These are phyloP conservation scores for Naumovozyma castellii DNA, from an alignment of 805 yeast species.

Conservation along the genomic window DNA sequence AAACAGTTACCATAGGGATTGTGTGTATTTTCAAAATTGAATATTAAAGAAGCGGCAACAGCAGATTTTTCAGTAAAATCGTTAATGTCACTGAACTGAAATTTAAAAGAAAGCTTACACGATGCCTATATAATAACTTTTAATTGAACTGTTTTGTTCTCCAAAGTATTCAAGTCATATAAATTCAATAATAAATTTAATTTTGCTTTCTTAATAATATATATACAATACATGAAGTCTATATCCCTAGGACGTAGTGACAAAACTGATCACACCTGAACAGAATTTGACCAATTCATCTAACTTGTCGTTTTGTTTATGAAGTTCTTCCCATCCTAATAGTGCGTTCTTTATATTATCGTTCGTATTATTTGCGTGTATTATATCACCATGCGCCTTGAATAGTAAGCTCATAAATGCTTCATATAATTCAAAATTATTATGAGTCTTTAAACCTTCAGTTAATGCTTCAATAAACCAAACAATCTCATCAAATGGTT, in stretches of 20 bases:
- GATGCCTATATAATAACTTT: too few species aligned
- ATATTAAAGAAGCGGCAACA: too few species aligned
- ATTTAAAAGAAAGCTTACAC: too few species aligned
- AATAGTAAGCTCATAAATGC: slow-evolving; percentile 71
- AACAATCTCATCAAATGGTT: slow-evolving; percentile 59
- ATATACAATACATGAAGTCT: background rate
- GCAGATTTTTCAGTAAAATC: too few species aligned
- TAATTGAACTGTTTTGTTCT: too few species aligned
- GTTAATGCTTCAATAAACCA: slow-evolving; percentile 60
- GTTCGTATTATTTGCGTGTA: slow-evolving; percentile 35
- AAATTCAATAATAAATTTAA: too few species aligned
- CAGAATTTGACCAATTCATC: slow-evolving; percentile 71
- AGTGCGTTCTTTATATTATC: slow-evolving; percentile 39
- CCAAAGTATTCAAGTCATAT: too few species aligned
- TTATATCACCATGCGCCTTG: slow-evolving; percentile 73
- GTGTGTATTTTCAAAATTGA: too few species aligned
- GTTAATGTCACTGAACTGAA: too few species aligned
- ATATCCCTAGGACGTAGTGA: slow-evolving; percentile 26
- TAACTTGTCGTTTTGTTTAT: slow-evolving; percentile 37
- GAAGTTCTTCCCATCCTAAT: slow-evolving; percentile 39
- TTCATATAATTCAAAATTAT: slow-evolving; percentile 67
- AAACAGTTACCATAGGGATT: slow-evolving; percentile 5
- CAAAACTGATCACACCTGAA: slow-evolving; percentile 63
- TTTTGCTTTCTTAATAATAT: too few species aligned
- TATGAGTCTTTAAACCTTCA: slow-evolving; percentile 45